Percentiles rank a stretch among this genome's conserved stretches.
phyloP scores from a whole-genome alignment of 129 eudicot species.

The Chrysanthemum lavandulifolium region DNA sequence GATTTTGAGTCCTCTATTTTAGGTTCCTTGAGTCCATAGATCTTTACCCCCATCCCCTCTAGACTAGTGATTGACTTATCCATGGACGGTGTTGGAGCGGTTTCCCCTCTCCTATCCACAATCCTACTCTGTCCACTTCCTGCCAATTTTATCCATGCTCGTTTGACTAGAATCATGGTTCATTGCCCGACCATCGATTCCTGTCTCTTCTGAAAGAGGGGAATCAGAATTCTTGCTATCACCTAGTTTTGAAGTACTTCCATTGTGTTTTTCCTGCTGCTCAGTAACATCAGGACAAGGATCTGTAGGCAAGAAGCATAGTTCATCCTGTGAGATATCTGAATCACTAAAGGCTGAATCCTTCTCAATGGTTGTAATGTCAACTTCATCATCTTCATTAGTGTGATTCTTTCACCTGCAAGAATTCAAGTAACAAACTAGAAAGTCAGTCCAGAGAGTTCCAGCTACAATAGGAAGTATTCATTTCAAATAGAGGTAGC shows the following conservation, averaged over 20 bases:
- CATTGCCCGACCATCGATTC: constrained; percentile 49
- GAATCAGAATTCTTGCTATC: constrained; percentile 67
- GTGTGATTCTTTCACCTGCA: constrained; percentile 59
- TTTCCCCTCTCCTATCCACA: no score
- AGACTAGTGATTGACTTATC: no score
- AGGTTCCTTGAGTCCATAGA: no score
- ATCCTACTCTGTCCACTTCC: no score
- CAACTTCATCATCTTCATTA: constrained; percentile 88
- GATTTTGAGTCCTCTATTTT: no score
- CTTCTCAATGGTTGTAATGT: constrained; percentile 63
- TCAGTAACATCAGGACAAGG: constrained; percentile 75
- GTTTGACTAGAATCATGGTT: constrained; percentile 61
- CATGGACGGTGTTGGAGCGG: no score
- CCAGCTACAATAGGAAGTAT: neutral
- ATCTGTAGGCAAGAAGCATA: constrained; percentile 79
- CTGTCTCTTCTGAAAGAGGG: constrained; percentile 75
- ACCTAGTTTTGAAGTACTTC: constrained; percentile 44
- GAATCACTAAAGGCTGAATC: constrained; percentile 89
- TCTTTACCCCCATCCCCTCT: no score
- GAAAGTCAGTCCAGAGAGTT: neutral
- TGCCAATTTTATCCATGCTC: no score
- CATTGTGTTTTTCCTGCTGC: constrained; percentile 57
- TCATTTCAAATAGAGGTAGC: no score
- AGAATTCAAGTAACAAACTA: neutral
- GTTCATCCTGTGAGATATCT: constrained; percentile 82